Base-by-base conservation (phyloP, 768 basidiomycete genomes). In the Phylloporus sp. region DNA sequence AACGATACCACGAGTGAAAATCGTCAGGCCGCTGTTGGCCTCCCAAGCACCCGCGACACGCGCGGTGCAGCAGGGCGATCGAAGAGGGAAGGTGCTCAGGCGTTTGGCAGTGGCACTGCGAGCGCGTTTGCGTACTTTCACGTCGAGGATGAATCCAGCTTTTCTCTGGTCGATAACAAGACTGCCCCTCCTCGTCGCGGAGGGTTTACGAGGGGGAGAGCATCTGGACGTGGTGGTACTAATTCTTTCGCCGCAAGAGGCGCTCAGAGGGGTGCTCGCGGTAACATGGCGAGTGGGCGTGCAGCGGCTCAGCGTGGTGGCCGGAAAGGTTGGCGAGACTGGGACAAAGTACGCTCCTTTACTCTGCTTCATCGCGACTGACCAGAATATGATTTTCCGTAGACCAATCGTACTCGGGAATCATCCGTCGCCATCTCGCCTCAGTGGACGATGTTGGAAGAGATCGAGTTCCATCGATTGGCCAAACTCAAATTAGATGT, bases 101-200 rank as follows among this genome's bases (percentile, higher is more conserved):
- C 91, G 2, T 95, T 91, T 65, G 94, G 93, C 32, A 94, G 92
- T 50, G 89, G 88, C 20, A 84, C 87, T 45, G 86, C 91, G 11
- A 95, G 85, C 60, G 91, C 92, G 13, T 97, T 97, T 65, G 91
- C 92, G 7, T 97, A 95, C 72, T 94, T 94, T 77, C 95, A 97
- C 71, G 95, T 90, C 52, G 97, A 98, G 71, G 97, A 99, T 64
- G 97, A 99, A 72, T 88, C 92, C 6, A 88, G 85, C 44, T 99
- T 99, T 79, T 95, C 92, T 20, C 78, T 99, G 45, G 97, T 99
- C 43, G 95, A 97, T 65, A 92, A 85, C 68, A 95, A 91, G 72
- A 65, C 82, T 40, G 75, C 81, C 35, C 74, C 83, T 40, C 78
- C 84, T 29, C 82, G 89, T 58, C 80, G 88, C 40, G 88, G 90